These are phyloP conservation scores for Cryphonectria parasitica DNA, from an alignment of 2,329 filamentous ascomycete species.

Conservation along the genomic window DNA sequence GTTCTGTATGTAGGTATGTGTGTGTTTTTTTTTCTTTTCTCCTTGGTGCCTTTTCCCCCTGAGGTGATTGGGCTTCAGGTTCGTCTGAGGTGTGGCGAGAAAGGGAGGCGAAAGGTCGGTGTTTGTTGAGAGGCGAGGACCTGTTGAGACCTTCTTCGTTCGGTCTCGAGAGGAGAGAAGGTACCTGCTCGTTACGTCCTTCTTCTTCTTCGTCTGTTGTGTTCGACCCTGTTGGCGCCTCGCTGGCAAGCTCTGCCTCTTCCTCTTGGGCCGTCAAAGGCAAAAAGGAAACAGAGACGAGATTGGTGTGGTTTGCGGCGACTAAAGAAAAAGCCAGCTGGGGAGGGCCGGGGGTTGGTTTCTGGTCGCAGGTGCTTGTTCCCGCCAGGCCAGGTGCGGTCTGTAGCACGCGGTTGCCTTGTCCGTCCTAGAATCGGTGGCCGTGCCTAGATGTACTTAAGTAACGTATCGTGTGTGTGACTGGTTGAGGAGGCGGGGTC, in stretches of 20 bases:
- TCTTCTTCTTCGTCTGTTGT: not conserved
- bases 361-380: not conserved
- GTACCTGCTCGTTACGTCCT: not conserved
- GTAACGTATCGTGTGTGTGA: not conserved
- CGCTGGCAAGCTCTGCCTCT: not conserved
- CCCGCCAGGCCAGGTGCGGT: not conserved
- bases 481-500: not conserved
- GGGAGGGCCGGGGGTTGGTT: not conserved
- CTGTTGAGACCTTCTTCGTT: not conserved
- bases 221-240: not conserved
- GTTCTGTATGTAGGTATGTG: not conserved
- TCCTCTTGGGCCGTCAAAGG: not conserved
- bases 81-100: not conserved
- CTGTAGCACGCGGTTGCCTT: not conserved
- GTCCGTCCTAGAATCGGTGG: not conserved
- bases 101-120: not conserved
- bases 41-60: not conserved
- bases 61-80: not conserved
- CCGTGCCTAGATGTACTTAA: not conserved
- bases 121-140: not conserved
- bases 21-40: not conserved
- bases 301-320: not conserved
- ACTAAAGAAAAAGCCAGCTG: not conserved
- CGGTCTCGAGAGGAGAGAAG: not conserved
- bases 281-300: not conserved